A percentile compares a stretch with the other conserved stretches of the same genome.
Conservation (phyloP, 2,329 filamentous ascomycete species). For the Elsinoe necatrix region DNA sequence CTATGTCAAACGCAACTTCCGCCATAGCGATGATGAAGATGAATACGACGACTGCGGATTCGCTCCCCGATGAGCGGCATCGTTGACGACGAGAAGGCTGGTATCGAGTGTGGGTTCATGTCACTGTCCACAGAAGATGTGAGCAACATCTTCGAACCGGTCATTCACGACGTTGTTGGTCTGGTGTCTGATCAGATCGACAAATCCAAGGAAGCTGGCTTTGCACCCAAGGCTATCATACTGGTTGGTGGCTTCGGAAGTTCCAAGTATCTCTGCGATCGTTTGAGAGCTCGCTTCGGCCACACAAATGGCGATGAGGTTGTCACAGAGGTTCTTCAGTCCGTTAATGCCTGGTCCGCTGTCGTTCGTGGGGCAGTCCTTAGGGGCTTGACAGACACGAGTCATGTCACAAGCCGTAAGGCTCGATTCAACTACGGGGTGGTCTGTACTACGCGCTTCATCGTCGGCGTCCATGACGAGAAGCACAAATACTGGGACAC, state of each 20-base stretch:
- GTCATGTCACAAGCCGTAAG: neutral
- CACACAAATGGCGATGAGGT: too few relatives aligned
- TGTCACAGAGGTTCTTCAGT: too few relatives aligned
- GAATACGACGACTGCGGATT: conserved; percentile 58
- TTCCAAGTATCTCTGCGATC: conserved; percentile 33
- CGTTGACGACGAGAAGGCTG: conserved; percentile 65
- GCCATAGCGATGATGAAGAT: conserved; percentile 46
- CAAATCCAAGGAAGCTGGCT: conserved; percentile 32
- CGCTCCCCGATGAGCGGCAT: conserved; percentile 70
- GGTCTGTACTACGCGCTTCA: too few relatives aligned
- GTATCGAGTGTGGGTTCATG: conserved; percentile 67
- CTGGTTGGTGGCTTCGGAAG: conserved; percentile 76
- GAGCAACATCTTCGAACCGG: conserved; percentile 51
- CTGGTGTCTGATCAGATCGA: conserved; percentile 39
- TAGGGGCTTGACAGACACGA: neutral
- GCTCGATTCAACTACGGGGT: neutral
- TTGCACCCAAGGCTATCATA: conserved; percentile 55
- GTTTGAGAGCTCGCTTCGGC: too few relatives aligned
- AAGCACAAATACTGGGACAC: too few relatives aligned
- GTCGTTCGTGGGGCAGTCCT: neutral
- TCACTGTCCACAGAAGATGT: conserved; percentile 64
- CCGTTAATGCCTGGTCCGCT: too few relatives aligned
- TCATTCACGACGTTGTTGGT: conserved; percentile 48
- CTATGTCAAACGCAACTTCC: conserved; percentile 77
- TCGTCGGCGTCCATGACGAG: too few relatives aligned